phyloP scores from a whole-genome alignment of 2,329 filamentous ascomycete species.

The Microascus cirrosus region DNA sequence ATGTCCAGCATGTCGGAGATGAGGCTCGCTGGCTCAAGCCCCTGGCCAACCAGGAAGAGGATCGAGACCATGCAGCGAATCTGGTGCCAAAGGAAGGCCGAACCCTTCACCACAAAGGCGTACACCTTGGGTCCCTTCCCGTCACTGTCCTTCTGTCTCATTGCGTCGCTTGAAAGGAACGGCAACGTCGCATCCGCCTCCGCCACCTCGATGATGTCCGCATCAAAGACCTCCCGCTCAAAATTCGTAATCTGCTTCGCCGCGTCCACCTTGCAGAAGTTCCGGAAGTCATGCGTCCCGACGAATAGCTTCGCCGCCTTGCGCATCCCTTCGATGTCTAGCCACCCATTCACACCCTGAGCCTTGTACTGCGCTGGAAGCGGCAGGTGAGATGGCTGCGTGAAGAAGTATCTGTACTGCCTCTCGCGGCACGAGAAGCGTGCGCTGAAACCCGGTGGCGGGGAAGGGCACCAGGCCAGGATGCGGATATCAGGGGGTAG shows the following conservation, averaged over 20 bases:
- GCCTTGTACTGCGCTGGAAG: constrained; percentile 22
- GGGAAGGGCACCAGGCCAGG: constrained; percentile 83
- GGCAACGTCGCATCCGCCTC: constrained; percentile 40
- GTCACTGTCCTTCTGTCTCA: constrained; percentile 7
- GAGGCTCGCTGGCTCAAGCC: constrained; percentile 65
- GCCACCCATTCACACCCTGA: constrained; percentile 45
- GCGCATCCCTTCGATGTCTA: constrained; percentile 82
- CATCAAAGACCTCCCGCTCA: constrained; percentile 64
- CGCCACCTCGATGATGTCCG: constrained; percentile 63
- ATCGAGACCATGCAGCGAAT: constrained; percentile 89
- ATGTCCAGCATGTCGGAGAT: constrained; percentile 68
- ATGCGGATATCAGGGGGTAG: constrained; percentile 83
- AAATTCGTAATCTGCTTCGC: constrained; percentile 85
- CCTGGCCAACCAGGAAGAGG: constrained; percentile 86
- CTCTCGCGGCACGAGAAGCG: constrained; percentile 87
- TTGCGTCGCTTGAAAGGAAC: constrained; percentile 34
- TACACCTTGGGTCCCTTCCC: constrained; percentile 55
- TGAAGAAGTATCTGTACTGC: constrained; percentile 96
- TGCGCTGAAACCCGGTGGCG: constrained; percentile 72
- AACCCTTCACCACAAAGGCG: constrained; percentile 78
- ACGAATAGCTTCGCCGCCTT: constrained; percentile 68
- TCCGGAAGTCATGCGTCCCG: constrained; percentile 87
- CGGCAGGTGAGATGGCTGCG: constrained; percentile 76
- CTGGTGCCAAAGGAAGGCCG: constrained; percentile 96
- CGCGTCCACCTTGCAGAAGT: constrained; percentile 90